Conservation (phyloP, 148 eudicot genomes). For the Rhododendron williamsianum region DNA sequence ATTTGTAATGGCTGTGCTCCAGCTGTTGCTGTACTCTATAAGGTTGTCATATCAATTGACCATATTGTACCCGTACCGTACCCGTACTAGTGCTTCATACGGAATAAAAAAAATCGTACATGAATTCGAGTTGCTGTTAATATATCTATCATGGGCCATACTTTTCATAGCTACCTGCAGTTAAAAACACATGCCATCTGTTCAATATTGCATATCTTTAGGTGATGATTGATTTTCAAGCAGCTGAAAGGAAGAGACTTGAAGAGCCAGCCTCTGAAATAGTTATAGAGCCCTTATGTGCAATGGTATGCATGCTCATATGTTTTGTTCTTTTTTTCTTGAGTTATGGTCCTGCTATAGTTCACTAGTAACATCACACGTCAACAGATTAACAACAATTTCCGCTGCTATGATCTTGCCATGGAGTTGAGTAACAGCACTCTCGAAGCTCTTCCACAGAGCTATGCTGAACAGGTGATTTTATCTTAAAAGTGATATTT, state of each 20-base stretch:
- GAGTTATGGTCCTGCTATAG: background rate
- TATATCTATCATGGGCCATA: background rate
- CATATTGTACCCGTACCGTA: background rate
- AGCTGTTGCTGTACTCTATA: background rate
- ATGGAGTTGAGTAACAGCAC: constrained; percentile 95
- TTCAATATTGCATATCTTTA: constrained; percentile 19
- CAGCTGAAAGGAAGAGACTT: constrained; percentile 85
- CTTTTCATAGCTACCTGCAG: background rate
- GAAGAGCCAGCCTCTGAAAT: constrained; percentile 80
- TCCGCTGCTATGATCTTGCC: constrained; percentile 95
- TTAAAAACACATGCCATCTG: background rate
- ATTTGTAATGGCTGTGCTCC: background rate
- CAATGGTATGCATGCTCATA: constrained; percentile 56
- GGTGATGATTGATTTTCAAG: constrained; percentile 99
- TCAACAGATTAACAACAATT: constrained; percentile 84
- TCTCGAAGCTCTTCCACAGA: constrained; percentile 81
- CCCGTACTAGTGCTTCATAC: background rate
- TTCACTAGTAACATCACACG: constrained; percentile 1
- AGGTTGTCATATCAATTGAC: background rate
- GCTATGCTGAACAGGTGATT: constrained; percentile 90
- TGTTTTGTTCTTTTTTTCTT: background rate
- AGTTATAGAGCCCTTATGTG: constrained; percentile 89
- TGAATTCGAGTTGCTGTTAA: background rate
- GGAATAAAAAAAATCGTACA: background rate
- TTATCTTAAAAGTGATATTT: background rate